Percentiles rank a stretch among this genome's conserved stretches.
Conservation (phyloP, 2,329 filamentous ascomycete species). For the Elsinoe perseae region DNA sequence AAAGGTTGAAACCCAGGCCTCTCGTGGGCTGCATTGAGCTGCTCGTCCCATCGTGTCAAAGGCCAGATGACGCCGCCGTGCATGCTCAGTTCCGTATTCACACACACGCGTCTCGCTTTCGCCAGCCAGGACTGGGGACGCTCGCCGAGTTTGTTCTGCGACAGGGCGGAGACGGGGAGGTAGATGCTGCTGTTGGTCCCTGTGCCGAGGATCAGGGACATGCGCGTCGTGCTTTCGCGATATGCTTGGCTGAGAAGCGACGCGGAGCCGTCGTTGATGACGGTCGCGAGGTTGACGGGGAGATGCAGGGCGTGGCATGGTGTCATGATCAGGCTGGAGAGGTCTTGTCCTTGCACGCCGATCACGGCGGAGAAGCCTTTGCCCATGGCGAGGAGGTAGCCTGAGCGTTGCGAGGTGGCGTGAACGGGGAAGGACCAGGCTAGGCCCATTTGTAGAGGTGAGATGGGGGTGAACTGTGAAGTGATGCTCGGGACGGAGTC, state of each 20-base stretch:
- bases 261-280: conserved; percentile 57
- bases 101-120: conserved; percentile 52
- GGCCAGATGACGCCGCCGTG: conserved; percentile 53
- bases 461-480: conserved; percentile 24
- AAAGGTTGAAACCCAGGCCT: conserved; percentile 58
- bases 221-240: conserved; percentile 51
- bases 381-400: conserved; percentile 54
- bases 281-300: conserved; percentile 53
- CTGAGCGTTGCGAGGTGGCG: conserved; percentile 53
- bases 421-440: conserved; percentile 62
- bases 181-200: conserved; percentile 59
- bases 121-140: conserved; percentile 49
- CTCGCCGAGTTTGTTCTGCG: conserved; percentile 48
- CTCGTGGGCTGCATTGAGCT: conserved; percentile 49
- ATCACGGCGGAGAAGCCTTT: conserved; percentile 57
- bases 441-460: conserved; percentile 49
- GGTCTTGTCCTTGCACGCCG: conserved; percentile 51
- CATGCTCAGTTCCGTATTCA: conserved; percentile 61
- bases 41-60: conserved; percentile 54
- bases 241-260: conserved; percentile 56
- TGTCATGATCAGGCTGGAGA: conserved; percentile 51
- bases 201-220: conserved; percentile 58
- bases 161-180: conserved; percentile 49
- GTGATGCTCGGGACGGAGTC: conserved; percentile 22
- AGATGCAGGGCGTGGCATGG: conserved; percentile 48